Evolutionary conservation across 768 basidiomycete genomes (phyloP).

Genomic region (Boletellus sp.): DNA sequence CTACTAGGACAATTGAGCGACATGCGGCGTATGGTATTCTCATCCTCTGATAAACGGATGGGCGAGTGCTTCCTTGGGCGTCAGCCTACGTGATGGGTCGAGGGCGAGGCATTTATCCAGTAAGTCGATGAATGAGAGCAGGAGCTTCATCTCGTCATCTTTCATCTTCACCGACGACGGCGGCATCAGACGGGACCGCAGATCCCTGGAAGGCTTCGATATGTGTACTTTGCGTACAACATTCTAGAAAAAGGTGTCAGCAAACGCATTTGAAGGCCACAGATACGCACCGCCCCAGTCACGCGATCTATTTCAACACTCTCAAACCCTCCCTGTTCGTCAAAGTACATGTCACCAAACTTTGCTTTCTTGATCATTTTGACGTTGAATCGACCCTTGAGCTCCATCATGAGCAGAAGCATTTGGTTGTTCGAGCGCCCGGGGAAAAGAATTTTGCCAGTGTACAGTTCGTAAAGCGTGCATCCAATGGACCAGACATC

Average conservation of each 20-base stretch:
- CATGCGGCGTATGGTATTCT: constrained; percentile 12
- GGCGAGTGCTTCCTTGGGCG: constrained; percentile 83
- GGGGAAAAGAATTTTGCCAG: constrained; percentile 96
- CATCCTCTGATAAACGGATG: constrained; percentile 81
- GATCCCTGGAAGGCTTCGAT: constrained; percentile 76
- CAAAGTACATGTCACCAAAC: constrained; percentile 91
- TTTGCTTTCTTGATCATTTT: constrained; percentile 94
- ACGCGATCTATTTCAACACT: constrained; percentile 81
- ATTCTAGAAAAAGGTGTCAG: constrained; percentile 51
- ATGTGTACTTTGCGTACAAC: constrained; percentile 77
- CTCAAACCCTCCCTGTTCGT: constrained; percentile 85
- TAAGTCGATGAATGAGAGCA: constrained; percentile 81
- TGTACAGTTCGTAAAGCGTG: constrained; percentile 93
- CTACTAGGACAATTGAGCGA: constrained; percentile 12
- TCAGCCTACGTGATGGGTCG: constrained; percentile 81
- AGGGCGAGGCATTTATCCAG: constrained; percentile 87
- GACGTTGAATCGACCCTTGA: constrained; percentile 89
- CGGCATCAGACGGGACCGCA: constrained; percentile 80
- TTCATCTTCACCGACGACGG: constrained; percentile 72
- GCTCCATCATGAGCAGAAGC: constrained; percentile 96
- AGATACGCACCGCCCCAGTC: constrained; percentile 69
- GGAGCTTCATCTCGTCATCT: constrained; percentile 82
- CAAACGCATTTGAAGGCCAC: constrained; percentile 1
- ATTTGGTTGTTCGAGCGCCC: constrained; percentile 97
- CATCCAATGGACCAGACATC: constrained; percentile 98